A percentile compares a stretch with the other conserved stretches of the same genome.
Conservation (phyloP, 2,329 filamentous ascomycete species). For the Mycosphaerella arachidis region DNA sequence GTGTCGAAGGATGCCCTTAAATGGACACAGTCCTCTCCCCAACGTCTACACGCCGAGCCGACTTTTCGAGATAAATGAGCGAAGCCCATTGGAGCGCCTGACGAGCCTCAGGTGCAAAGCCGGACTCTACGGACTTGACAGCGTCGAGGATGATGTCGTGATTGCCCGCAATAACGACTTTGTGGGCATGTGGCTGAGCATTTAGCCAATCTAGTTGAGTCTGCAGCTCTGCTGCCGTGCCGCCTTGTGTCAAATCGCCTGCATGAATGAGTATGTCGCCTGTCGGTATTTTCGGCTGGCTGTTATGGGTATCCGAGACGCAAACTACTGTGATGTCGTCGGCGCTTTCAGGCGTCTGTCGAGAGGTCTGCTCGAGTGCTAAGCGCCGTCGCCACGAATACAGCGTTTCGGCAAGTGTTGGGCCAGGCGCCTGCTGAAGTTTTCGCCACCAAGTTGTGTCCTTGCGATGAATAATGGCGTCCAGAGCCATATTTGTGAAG, state of each 20-base stretch:
- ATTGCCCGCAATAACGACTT: slow-evolving; percentile 27
- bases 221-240: slow-evolving; percentile 19
- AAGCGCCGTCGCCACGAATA: not conserved
- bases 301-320: slow-evolving; percentile 30
- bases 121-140: not conserved
- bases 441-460: not conserved
- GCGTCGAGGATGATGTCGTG: slow-evolving; percentile 20
- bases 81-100: slow-evolving; percentile 32
- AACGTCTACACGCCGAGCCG: slow-evolving; percentile 44
- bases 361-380: not conserved
- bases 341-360: not conserved
- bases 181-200: slow-evolving; percentile 17
- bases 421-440: not conserved
- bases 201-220: slow-evolving; percentile 19
- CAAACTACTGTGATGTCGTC: slow-evolving; percentile 12
- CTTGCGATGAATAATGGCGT: not conserved
- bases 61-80: slow-evolving; percentile 35
- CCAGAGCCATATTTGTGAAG: not conserved
- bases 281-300: slow-evolving; percentile 10
- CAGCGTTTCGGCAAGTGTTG: not conserved
- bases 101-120: slow-evolving; percentile 13
- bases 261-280: slow-evolving; percentile 26
- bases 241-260: slow-evolving; percentile 21
- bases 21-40: slow-evolving; percentile 57
- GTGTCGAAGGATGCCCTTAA: slow-evolving; percentile 69